Evolutionary conservation across 306 rosid genomes (phyloP), one percentile per base, ranked within the genome.

Genomic region (Glycyrrhiza uralensis): DNA sequence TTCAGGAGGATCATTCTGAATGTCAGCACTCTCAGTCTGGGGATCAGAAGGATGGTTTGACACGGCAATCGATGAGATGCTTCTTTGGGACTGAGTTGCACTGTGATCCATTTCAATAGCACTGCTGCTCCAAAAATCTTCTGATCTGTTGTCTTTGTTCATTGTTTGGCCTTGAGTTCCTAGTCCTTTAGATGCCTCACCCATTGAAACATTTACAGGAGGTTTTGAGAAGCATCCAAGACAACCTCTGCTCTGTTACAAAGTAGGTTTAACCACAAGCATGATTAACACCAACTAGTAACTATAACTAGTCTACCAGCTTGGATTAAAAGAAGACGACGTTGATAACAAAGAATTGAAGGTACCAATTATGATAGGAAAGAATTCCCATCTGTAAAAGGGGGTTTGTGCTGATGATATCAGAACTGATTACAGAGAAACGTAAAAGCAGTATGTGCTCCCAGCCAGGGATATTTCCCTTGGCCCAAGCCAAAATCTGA

Each of bases 191-290:
- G 85, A 83, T 19, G 79, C 77, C 26, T 79, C 90, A 41, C 84
- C 87, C 59, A 80, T 82, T 0, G 78, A 76, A 33, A 46, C 45
- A 69, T 47, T 74, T 32, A 57, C 44, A 19, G 68, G 59, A 59
- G 88, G 85, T 45, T 83, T 72, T 64, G 79, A 62, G 81, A 74
- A 76, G 85, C 88, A 79, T 82, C 96, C 95, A 78, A 83, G 76
- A 80, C 97, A 87, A 83, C 98, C 88, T 83, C 98, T 94, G 96
- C 69, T 84, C 98, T 91, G 96, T 91, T 89, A 55, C 86, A 89
- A 87, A 82, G 80, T 57, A 82, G 88, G 85, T 88, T 69, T 62
- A 74, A 80, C 81, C 87, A 70, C 66, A 73, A 73, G 66, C 86
- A 26, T 81, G 89, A 89, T 87, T 74, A 84, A 47, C 72, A 80